A percentile compares a stretch with the other conserved stretches of the same genome.
Conservation (phyloP, 345 rosid genomes). For the Rhodamnia argentea region DNA sequence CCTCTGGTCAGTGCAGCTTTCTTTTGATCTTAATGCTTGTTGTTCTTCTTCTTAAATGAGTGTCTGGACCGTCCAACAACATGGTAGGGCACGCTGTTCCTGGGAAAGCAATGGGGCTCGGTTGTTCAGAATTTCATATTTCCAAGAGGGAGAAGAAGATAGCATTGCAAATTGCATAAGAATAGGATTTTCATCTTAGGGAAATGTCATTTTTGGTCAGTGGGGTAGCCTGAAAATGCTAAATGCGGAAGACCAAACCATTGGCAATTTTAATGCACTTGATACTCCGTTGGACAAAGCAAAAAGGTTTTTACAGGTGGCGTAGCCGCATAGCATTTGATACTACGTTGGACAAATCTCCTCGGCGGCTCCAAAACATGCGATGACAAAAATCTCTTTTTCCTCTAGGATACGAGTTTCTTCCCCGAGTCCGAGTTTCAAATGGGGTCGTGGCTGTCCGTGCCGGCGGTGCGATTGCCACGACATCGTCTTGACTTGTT, state of each 20-base stretch:
- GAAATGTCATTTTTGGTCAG: not conserved
- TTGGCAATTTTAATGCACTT: not conserved
- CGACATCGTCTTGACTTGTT: too few species aligned
- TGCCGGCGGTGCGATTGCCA: too few species aligned
- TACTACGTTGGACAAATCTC: not conserved
- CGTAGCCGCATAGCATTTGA: not conserved
- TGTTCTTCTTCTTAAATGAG: not conserved
- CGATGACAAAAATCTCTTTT: not conserved
- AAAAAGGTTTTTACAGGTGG: not conserved
- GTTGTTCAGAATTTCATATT: not conserved
- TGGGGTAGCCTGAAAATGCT: not conserved
- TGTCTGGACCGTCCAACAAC: constrained; percentile 8
- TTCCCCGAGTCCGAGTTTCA: not conserved
- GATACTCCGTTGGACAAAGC: not conserved
- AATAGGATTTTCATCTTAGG: not conserved
- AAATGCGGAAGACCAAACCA: not conserved
- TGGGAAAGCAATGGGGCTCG: not conserved
- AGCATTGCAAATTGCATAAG: constrained; percentile 2
- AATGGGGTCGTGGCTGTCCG: not conserved
- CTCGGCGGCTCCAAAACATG: not conserved
- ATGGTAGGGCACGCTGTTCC: constrained; percentile 5
- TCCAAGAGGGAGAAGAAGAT: not conserved
- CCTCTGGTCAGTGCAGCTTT: not conserved
- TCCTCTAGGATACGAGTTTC: not conserved
- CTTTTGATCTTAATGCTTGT: not conserved